These are phyloP conservation scores for Penicillium corylophilum DNA, from an alignment of 2,329 filamentous ascomycete species.

Conservation along the genomic window DNA sequence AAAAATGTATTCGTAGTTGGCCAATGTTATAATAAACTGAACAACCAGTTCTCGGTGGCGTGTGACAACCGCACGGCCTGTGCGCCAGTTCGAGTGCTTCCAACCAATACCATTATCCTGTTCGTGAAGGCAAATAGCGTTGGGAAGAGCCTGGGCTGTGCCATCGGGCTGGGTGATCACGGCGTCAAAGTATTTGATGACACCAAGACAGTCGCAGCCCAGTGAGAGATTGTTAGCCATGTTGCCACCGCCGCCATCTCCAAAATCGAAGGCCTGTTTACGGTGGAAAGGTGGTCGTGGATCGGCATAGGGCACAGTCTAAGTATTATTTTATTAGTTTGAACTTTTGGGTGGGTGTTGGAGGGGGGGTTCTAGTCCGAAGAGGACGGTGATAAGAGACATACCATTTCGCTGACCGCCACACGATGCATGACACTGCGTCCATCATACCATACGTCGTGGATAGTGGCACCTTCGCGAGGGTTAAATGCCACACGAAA, in stretches of 20 bases:
- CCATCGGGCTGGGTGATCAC: slow-evolving; percentile 56
- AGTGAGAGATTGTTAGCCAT: slow-evolving; percentile 65
- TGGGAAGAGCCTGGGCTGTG: slow-evolving; percentile 56
- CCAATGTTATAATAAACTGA: slow-evolving; percentile 65
- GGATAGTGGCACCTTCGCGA: slow-evolving; percentile 67
- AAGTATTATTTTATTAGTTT: not conserved
- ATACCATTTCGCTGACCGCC: slow-evolving; percentile 66
- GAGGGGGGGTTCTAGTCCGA: not conserved
- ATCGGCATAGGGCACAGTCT: slow-evolving; percentile 63
- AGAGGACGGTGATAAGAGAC: not conserved
- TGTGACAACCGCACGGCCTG: slow-evolving; percentile 60
- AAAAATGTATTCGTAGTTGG: slow-evolving; percentile 48
- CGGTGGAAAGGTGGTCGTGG: slow-evolving; percentile 64
- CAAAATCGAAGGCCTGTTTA: slow-evolving; percentile 72
- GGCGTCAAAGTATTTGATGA: slow-evolving; percentile 65
- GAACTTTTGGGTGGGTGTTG: too few relatives aligned
- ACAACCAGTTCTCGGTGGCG: slow-evolving; percentile 62
- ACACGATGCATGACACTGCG: slow-evolving; percentile 66
- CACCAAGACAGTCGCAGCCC: slow-evolving; percentile 55
- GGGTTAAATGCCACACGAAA: slow-evolving; percentile 61
- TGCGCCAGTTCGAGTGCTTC: slow-evolving; percentile 69
- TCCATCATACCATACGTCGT: slow-evolving; percentile 67
- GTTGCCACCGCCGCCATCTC: slow-evolving; percentile 66
- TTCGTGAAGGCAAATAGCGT: slow-evolving; percentile 66
- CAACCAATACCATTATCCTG: slow-evolving; percentile 65